These are phyloP conservation scores for Leccinum subgranulosum DNA, from an alignment of 768 basidiomycete genomes.

Conservation along the genomic window DNA sequence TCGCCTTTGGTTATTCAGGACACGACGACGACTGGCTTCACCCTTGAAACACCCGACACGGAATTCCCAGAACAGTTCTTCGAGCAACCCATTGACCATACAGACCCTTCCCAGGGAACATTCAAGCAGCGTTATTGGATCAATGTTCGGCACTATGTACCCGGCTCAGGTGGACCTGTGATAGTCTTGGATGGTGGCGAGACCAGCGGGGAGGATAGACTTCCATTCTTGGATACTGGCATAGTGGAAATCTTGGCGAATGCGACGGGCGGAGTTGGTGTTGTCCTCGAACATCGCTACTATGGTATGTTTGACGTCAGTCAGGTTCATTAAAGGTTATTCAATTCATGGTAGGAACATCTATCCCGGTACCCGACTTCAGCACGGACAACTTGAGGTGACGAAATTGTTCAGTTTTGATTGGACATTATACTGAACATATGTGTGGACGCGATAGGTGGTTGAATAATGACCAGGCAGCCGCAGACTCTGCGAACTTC, in stretches of 20 bases:
- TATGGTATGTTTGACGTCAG: conserved; percentile 52
- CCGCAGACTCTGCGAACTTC: conserved; percentile 91
- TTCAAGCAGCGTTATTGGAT: conserved; percentile 94
- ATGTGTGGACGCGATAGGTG: conserved; percentile 46
- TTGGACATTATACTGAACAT: not conserved
- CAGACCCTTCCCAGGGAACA: conserved; percentile 52
- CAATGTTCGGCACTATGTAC: conserved; percentile 74
- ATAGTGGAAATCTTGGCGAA: conserved; percentile 84
- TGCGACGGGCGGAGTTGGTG: conserved; percentile 82
- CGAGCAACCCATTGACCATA: conserved; percentile 84
- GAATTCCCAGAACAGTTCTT: conserved; percentile 69
- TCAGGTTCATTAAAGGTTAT: not conserved
- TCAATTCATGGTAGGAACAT: conserved; percentile 48
- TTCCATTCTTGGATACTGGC: conserved; percentile 60
- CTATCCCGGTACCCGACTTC: conserved; percentile 72
- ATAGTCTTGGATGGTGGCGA: conserved; percentile 93
- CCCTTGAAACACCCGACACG: conserved; percentile 5
- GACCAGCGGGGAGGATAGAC: conserved; percentile 72
- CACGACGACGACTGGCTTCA: conserved; percentile 9
- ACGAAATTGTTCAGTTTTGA: not conserved
- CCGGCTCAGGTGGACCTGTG: conserved; percentile 73
- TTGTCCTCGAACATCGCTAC: conserved; percentile 91
- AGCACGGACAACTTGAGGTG: conserved; percentile 81
- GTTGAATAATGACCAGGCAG: conserved; percentile 85
- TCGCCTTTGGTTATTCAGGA: conserved; percentile 24